Base-by-base conservation (phyloP, 192 early-diverging fungal species). In the Phlyctochytrium planicorne region DNA sequence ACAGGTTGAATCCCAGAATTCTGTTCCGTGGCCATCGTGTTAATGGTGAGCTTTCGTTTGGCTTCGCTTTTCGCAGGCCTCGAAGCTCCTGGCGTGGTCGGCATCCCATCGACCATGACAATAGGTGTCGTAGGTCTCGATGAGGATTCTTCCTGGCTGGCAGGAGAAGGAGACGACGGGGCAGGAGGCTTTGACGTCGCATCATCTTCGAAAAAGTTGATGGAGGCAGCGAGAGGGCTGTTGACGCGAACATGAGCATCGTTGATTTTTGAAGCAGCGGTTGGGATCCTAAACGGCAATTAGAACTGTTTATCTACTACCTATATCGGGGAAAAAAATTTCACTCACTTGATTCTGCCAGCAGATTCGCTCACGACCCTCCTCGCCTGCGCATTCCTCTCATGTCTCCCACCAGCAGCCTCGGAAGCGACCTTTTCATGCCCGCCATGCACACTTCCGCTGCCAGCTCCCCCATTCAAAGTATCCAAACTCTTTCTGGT, bases 191-290 rank as follows among this genome's bases (percentile, higher is more conserved):
- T n/a, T n/a, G n/a, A n/a, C 10, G 10, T 57, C 10, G 20, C 61
- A 61, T 55, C 60, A 25, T 55, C 67, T 12, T 29, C 53, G 30
- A 72, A 70, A 40, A 65, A 67, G 40, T 35, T 60, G 1, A 68
- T 65, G 33, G 72, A 70, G 12, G 72, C 64, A 1, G 76, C 77
- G 12, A 78, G 62, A 17, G 76, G 76, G 55, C 73, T 76, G 57
- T 71, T 78, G 31, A 78, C 68, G 37, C 73, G 72, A 50, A 74
- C 72, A 10, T 59, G 47, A 30, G 68, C 57, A 24, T 74, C 68
- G 16, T 12, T 31, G 50, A 52, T 59, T 37, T 65, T 57, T 66
- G 70, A 27, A 4, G 33, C 32, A 37, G 25, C 3, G 55, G 53
- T 52, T 33, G 14, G 10, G 27, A 25, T 25, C 25, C 55, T 57